Evolutionary conservation across 1,284 basidiomycete species (phyloP).

Genomic region (Leccinum solheimii): DNA sequence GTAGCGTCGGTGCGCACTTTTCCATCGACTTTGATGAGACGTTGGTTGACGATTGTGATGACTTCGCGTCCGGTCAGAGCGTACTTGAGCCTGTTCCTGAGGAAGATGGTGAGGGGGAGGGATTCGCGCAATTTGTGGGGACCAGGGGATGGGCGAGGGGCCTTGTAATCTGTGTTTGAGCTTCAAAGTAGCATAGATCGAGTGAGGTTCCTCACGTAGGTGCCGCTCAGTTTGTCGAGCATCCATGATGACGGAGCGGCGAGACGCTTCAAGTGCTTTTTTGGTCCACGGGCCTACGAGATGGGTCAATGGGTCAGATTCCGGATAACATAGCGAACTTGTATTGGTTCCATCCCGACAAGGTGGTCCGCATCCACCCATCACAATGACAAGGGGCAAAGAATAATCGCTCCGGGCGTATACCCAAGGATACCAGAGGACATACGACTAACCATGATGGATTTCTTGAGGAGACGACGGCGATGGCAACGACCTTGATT

Average conservation of each 20-base stretch:
- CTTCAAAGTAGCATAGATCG: neutral
- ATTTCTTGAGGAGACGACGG: conserved; percentile 31
- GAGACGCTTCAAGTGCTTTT: conserved; percentile 99
- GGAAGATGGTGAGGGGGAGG: conserved; percentile 91
- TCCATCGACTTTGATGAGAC: conserved; percentile 97
- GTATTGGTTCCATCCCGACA: conserved; percentile 26
- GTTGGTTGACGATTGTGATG: conserved; percentile 92
- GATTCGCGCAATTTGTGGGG: conserved; percentile 99
- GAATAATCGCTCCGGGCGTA: neutral
- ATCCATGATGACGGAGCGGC: conserved; percentile 99
- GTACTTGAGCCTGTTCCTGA: conserved; percentile 99
- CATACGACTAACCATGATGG: conserved; percentile 33
- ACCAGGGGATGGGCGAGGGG: conserved; percentile 95
- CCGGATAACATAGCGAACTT: neutral
- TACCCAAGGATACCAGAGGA: conserved; percentile 1
- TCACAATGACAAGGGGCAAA: conserved; percentile 1
- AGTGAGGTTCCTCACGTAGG: conserved; percentile 70
- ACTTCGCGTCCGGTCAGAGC: conserved; percentile 97
- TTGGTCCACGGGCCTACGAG: conserved; percentile 91
- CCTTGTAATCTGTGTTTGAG: conserved; percentile 47
- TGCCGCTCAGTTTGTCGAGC: conserved; percentile 98
- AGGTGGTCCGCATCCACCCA: conserved; percentile 28
- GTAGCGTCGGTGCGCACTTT: conserved; percentile 99
- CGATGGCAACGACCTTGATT: conserved; percentile 25
- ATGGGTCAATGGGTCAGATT: conserved; percentile 22